These are phyloP conservation scores for Thymus mandschuricus DNA, from an alignment of 257 asterid genomes.

Conservation along the genomic window DNA sequence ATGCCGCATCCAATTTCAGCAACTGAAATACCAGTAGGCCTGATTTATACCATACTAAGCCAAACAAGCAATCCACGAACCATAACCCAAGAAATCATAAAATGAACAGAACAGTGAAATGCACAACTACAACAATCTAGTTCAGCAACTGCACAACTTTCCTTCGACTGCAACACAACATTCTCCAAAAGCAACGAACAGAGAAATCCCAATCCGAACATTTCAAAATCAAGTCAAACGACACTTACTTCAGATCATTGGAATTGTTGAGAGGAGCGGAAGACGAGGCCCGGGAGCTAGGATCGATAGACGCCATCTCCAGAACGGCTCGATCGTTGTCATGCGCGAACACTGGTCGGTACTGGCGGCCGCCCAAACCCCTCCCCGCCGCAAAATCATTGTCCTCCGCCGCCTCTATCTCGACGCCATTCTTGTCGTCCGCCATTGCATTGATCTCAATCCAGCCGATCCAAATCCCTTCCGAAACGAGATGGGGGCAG, in stretches of 20 bases:
- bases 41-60: slow-evolving; percentile 11
- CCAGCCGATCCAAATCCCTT: slow-evolving; percentile 35
- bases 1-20: background rate
- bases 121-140: slow-evolving; percentile 10
- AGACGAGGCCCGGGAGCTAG: slow-evolving; percentile 45
- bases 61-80: slow-evolving; percentile 11
- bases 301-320: slow-evolving; percentile 72
- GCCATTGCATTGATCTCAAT: slow-evolving; percentile 56
- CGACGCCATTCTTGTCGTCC: slow-evolving; percentile 47
- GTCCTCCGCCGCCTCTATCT: slow-evolving; percentile 54
- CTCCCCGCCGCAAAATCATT: slow-evolving; percentile 52
- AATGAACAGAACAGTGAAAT: slow-evolving; percentile 24
- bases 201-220: slow-evolving; percentile 26
- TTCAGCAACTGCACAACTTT: slow-evolving; percentile 22
- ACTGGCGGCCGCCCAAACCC: slow-evolving; percentile 65
- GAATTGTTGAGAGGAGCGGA: slow-evolving; percentile 38
- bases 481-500: background rate
- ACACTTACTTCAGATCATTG: slow-evolving; percentile 49
- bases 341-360: slow-evolving; percentile 72
- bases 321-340: slow-evolving; percentile 68
- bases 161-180: slow-evolving; percentile 19
- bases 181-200: background rate
- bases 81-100: slow-evolving; percentile 2
- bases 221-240: slow-evolving; percentile 14
- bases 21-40: slow-evolving; percentile 2